phyloP scores from a whole-genome alignment of 768 basidiomycete species.

The Tephrocybe sp. region DNA sequence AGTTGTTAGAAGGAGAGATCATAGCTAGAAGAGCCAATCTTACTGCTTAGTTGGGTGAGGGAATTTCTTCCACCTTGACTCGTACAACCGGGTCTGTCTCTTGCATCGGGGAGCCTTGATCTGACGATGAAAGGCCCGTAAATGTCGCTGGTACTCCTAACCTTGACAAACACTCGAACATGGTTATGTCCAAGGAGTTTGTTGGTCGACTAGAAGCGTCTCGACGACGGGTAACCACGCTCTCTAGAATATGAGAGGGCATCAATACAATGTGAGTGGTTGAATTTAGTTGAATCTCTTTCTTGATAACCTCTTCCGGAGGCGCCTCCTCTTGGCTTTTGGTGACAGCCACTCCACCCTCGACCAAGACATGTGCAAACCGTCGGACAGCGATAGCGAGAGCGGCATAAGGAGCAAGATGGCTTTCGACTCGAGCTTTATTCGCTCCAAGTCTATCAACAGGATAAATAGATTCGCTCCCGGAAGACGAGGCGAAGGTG shows the following conservation, averaged over 20 bases:
- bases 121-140: not conserved
- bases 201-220: conserved; percentile 11
- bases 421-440: conserved; percentile 26
- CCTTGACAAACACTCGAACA: conserved; percentile 29
- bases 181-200: conserved; percentile 15
- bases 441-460: conserved; percentile 27
- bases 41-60: not conserved
- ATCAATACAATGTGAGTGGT: conserved; percentile 30
- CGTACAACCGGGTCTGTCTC: conserved; percentile 5
- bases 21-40: not conserved
- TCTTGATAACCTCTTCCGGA: conserved; percentile 17
- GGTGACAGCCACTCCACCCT: conserved; percentile 34
- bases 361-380: conserved; percentile 35
- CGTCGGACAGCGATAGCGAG: conserved; percentile 32
- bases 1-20: not conserved
- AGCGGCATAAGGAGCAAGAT: conserved; percentile 39
- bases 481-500: conserved; percentile 15
- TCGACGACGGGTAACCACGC: conserved; percentile 32
- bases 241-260: conserved; percentile 42
- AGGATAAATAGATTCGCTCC: conserved; percentile 20
- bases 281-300: conserved; percentile 15
- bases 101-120: conserved; percentile 1
- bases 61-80: conserved; percentile 13
- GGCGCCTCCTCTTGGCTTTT: conserved; percentile 28
- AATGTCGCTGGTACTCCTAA: conserved; percentile 22